Percentiles rank a stretch among this genome's conserved stretches.
phyloP scores from a whole-genome alignment of 805 yeast genomes.

The Candida suzukii region DNA sequence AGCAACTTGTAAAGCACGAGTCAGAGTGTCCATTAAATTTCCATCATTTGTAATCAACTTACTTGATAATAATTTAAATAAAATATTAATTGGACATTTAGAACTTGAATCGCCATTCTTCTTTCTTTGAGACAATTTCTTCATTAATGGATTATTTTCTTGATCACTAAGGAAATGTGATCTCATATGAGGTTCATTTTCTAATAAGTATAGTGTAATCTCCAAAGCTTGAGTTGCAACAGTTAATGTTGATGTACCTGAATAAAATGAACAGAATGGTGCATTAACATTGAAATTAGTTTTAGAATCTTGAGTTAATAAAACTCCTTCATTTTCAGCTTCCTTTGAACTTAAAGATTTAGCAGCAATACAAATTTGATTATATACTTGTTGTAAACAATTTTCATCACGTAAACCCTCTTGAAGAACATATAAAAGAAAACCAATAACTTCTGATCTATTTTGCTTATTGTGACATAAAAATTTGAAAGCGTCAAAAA shows the following conservation, averaged over 20 bases:
- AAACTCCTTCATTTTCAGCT: neutral
- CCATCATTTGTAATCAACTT: slow-evolving; percentile 65
- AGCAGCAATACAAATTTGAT: slow-evolving; percentile 40
- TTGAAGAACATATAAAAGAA: slow-evolving; percentile 59
- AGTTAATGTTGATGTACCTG: slow-evolving; percentile 57
- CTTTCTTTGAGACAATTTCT: slow-evolving; percentile 27
- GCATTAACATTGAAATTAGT: slow-evolving; percentile 4
- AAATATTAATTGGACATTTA: slow-evolving; percentile 66
- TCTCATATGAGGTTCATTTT: slow-evolving; percentile 58
- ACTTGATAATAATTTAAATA: slow-evolving; percentile 57
- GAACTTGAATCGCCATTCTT: slow-evolving; percentile 34
- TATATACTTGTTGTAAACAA: slow-evolving; percentile 55
- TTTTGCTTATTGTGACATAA: slow-evolving; percentile 74
- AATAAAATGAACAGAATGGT: slow-evolving; percentile 29
- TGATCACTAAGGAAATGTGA: slow-evolving; percentile 77
- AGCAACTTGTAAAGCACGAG: slow-evolving; percentile 68
- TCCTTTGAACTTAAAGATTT: neutral
- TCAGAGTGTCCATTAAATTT: slow-evolving; percentile 66
- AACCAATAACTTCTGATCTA: slow-evolving; percentile 64
- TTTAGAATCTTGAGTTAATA: neutral
- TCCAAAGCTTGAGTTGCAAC: slow-evolving; percentile 77
- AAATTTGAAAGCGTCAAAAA: slow-evolving; percentile 59
- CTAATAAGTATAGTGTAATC: slow-evolving; percentile 63
- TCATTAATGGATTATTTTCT: slow-evolving; percentile 40
- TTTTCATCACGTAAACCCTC: slow-evolving; percentile 65